Evolutionary conservation across 106 monocot species (phyloP), one percentile per base, ranked within the genome.

Genomic region (Dendrobium nobile): DNA sequence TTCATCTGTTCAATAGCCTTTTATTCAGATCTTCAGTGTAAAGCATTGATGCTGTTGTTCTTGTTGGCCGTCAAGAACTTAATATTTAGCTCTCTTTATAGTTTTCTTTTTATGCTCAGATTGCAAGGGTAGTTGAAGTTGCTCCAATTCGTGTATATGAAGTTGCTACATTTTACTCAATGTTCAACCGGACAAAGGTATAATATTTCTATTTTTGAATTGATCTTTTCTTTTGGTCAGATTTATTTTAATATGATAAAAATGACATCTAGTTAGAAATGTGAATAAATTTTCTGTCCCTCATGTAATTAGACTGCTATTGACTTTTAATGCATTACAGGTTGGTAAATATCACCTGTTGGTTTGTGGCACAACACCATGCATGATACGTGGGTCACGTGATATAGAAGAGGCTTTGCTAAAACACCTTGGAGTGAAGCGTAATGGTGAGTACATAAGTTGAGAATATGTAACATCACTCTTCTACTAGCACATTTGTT

Each of bases 311-410:
- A 61, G 13, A 51, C 61, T 79, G 19, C 37, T 54, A 20, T 61
- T 68, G 45, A 28, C 43, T 78, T 27, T 77, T 45, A 5, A 51
- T 77, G 7, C 54, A 80, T 1, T 84, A 47, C 81, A 98, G 97
- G 97, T 98, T 74, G 97, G 97, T 61, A 94, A 94, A 73, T 98
- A 98, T 82, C 97, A 98, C 84, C 87, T 98, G 42, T 78, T 94
- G 78, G 97, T 98, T 20, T 98, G 97, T 84, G 97, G 97, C 43
- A 98, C 97, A 73, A 94, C 94, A 79, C 97, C 97, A 76, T 98
- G 97, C 79, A 98, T 98, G 97, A 92, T 98, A 76, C 92, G 94
- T 84, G 94, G 97, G 47, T 98, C 97, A 77, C 89, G 94, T 79
- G 92, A 91, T 47, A 94, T 98, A 61, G 94, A 98, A 84, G 94